Base-by-base conservation (phyloP, 2,329 filamentous ascomycete species). In the Fusarium coicis region DNA sequence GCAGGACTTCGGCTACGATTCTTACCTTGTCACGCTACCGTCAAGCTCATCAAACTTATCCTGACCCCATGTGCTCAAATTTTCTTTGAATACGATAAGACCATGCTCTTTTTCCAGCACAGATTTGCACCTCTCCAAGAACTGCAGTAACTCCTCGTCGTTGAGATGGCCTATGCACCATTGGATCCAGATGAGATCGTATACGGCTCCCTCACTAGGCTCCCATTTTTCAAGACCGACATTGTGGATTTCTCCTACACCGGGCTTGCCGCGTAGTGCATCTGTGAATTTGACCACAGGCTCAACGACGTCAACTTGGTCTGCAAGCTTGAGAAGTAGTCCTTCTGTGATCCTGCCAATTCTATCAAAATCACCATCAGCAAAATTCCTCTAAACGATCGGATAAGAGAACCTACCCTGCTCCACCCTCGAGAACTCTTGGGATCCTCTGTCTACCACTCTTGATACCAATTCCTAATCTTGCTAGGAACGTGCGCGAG, bases 81-180 rank as follows among this genome's bases (percentile, higher is more conserved):
- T 98, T 84, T 98, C 95, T 84, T 84, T 84, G 21, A 85, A 47
- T 1, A 84, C 77, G 5, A 84, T 81, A 11, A 83, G 15, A 0
- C 74, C 76, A 4, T 65, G 65, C 0, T 78, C 78, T 4, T 78
- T 77, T 2, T 65, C 65, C 7, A 85, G 56, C 0, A 68, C 85
- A 0, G 81, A 75, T 53, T 86, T 87, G 79, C 93, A 93, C 32
- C 89, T 85, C 63, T 83, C 75, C 21, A 98, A 82, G 77, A 92
- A 97, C 5, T 83, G 84, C 2, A 93, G 85, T 8, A 98, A 80
- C 80, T 97, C 90, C 12, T 82, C 82, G 79, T 97, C 94, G 1
- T 89, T 94, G 61, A 97, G 84, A 80, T 98, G 92, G 30, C 93
- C 93, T 12, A 96, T 82, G 81, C 95, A 98, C 95, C 95, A 97